Base-by-base conservation (phyloP, 192 early-diverging fungal genomes). In the Mortierella hygrophila region DNA sequence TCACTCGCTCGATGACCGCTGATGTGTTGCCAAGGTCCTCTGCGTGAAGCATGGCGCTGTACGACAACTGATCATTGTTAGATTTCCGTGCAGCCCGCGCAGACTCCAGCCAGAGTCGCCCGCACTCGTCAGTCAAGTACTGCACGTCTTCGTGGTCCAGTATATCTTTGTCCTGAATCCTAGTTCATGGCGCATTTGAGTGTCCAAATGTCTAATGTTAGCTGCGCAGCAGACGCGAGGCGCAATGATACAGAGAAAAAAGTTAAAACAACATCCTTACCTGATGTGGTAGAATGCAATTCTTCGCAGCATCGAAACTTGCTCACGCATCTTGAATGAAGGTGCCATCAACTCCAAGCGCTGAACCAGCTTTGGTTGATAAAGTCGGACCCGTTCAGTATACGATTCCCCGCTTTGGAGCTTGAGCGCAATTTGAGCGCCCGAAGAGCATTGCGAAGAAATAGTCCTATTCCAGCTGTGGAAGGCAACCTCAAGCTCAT, bases 71-170 rank as follows among this genome's bases (percentile, higher is more conserved):
- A 37, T 89, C 80, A 77, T 93, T 88, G 0, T 90, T 91, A 13
- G 90, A 89, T 74, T 95, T 92, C 13, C 93, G 85, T 0, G 94
- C 90, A 2, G 75, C 77, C 71, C 89, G 90, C 11, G 95, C 94
- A 20, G 91, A 91, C 72, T 94, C 88, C 6, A 96, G 81, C 94
- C 95, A 96, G 1, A 94, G 77, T n/a, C 65, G 54, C 11, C 94
- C 93, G 69, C 88, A 88, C 65, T 92, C 76, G 1, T 78, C 73
- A 6, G 78, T 71, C 8, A 83, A 55, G 40, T 60, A 80, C 20
- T 21, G 0, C 32, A 40, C 8, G 10, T 73, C 79, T 1, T 60
- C 65, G 29, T 65, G 60, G 32, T 60, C 32, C 35, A 11, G 5
- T n/a, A 38, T 42, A 13, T 44, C 46, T 20, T 35, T 42, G 20